Evolutionary conservation across 1,284 basidiomycete genomes (phyloP).

Genomic region (Melampsora abietis-canadensis): DNA sequence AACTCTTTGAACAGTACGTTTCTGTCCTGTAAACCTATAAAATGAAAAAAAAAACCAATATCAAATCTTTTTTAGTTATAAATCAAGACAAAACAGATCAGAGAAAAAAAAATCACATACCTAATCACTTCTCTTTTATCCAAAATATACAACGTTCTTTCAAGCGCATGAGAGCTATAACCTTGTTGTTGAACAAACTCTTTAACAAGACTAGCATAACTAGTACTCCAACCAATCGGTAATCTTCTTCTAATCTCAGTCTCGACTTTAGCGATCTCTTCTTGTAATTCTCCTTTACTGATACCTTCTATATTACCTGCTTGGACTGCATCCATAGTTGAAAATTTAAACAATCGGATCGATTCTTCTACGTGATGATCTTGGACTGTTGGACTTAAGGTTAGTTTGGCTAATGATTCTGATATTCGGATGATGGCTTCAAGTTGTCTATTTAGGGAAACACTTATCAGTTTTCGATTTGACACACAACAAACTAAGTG

Average conservation of each 20-base stretch:
- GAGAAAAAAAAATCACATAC: constrained; percentile 53
- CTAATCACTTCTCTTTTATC: constrained; percentile 93
- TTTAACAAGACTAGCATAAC: constrained; percentile 85
- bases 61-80: too few species aligned
- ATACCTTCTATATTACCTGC: constrained; percentile 89
- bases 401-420: constrained; percentile 92
- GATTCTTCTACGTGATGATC: constrained; percentile 97
- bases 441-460: constrained; percentile 68
- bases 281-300: constrained; percentile 85
- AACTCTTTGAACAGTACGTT: constrained; percentile 30
- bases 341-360: constrained; percentile 95
- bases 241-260: constrained; percentile 80
- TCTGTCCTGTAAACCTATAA: constrained; percentile 34
- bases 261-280: constrained; percentile 89
- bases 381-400: constrained; percentile 77
- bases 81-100: background rate
- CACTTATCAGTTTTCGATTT: background rate
- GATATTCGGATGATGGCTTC: constrained; percentile 99
- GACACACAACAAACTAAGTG: too few species aligned
- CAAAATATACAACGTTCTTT: constrained; percentile 83
- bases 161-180: constrained; percentile 84
- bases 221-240: constrained; percentile 95
- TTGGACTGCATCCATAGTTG: constrained; percentile 97
- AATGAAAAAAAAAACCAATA: constrained; percentile 4
- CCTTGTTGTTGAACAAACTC: constrained; percentile 94